A percentile compares a stretch with the other conserved stretches of the same genome.
These are phyloP conservation scores for Fusarium buxicola DNA, from an alignment of 2,329 filamentous ascomycete genomes.

Conservation along the genomic window DNA sequence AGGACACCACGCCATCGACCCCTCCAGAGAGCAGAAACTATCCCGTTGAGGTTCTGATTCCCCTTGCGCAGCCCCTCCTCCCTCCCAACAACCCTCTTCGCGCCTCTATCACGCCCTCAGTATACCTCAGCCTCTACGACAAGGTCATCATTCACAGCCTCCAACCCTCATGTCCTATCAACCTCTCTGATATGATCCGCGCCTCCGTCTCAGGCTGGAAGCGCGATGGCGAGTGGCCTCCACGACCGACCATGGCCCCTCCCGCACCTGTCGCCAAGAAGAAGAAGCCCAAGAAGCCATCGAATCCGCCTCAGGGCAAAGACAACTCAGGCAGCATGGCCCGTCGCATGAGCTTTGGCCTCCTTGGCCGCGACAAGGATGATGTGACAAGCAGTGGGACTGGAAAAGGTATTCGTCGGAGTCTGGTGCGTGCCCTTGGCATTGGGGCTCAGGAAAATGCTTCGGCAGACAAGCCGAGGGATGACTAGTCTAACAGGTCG, in stretches of 20 bases:
- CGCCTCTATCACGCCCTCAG: slow-evolving; percentile 76
- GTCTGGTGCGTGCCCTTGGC: slow-evolving; percentile 60
- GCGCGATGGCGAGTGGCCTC: slow-evolving; percentile 92
- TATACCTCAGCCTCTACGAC: slow-evolving; percentile 87
- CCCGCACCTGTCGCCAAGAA: slow-evolving; percentile 53
- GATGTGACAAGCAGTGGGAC: slow-evolving; percentile 44
- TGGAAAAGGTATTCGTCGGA: slow-evolving; percentile 58
- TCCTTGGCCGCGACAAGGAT: slow-evolving; percentile 57
- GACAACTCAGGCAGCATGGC: slow-evolving; percentile 47
- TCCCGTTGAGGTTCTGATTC: slow-evolving; percentile 73
- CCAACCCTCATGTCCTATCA: slow-evolving; percentile 88
- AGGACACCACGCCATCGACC: slow-evolving; percentile 50
- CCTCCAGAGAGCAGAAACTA: slow-evolving; percentile 47
- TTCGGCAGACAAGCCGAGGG: slow-evolving; percentile 31
- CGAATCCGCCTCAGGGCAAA: slow-evolving; percentile 25
- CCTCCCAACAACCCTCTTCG: slow-evolving; percentile 81
- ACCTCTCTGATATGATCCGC: slow-evolving; percentile 82
- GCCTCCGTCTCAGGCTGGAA: slow-evolving; percentile 93
- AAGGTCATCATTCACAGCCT: slow-evolving; percentile 86
- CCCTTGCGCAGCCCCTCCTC: slow-evolving; percentile 78
- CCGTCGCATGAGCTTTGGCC: slow-evolving; percentile 61
- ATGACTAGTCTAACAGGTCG: slow-evolving; percentile 3
- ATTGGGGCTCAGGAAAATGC: slow-evolving; percentile 48
- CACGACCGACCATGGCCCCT: slow-evolving; percentile 58
- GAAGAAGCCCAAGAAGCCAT: slow-evolving; percentile 51